phyloP scores from a whole-genome alignment of 2,329 filamentous ascomycete species.

The Cladorrhinum sp. region DNA sequence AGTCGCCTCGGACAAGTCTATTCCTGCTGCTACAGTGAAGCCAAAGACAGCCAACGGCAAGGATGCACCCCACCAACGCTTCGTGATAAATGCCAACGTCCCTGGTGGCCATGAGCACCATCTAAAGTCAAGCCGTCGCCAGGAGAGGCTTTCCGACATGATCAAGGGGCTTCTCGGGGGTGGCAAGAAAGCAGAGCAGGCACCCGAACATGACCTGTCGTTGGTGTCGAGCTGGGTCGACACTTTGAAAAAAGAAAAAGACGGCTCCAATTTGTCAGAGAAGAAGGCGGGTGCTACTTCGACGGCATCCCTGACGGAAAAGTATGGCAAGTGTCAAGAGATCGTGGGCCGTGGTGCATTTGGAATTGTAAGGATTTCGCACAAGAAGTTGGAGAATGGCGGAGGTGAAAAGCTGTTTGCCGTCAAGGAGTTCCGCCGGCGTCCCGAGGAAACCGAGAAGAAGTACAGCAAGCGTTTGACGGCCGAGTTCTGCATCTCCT shows the following conservation, averaged over 20 bases:
- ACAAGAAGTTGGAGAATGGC: slow-evolving; percentile 85
- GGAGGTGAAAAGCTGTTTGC: slow-evolving; percentile 87
- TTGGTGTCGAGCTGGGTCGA: slow-evolving; percentile 96
- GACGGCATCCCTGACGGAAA: slow-evolving; percentile 80
- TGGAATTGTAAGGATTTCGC: slow-evolving; percentile 94
- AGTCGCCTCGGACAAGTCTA: slow-evolving; percentile 37
- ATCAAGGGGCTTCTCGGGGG: slow-evolving; percentile 69
- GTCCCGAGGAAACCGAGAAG: slow-evolving; percentile 91
- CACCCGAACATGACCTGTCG: slow-evolving; percentile 76
- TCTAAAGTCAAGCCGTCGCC: slow-evolving; percentile 82
- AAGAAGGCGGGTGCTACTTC: slow-evolving; percentile 73
- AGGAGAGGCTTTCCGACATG: slow-evolving; percentile 93
- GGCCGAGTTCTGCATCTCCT: slow-evolving; percentile 97
- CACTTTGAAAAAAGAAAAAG: slow-evolving; percentile 83
- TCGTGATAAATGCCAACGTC: slow-evolving; percentile 46
- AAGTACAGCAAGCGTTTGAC: slow-evolving; percentile 98
- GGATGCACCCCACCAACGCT: slow-evolving; percentile 43
- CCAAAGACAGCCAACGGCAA: slow-evolving; percentile 35
- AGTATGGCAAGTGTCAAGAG: slow-evolving; percentile 98
- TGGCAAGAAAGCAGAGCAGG: slow-evolving; percentile 77
- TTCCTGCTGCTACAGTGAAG: slow-evolving; percentile 35
- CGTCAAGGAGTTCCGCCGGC: slow-evolving; percentile 94
- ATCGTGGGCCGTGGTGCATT: slow-evolving; percentile 95
- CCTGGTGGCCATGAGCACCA: slow-evolving; percentile 80
- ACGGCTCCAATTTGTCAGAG: slow-evolving; percentile 64